Conservation (phyloP, 179 eudicot genomes). For the Silene coronaria region DNA sequence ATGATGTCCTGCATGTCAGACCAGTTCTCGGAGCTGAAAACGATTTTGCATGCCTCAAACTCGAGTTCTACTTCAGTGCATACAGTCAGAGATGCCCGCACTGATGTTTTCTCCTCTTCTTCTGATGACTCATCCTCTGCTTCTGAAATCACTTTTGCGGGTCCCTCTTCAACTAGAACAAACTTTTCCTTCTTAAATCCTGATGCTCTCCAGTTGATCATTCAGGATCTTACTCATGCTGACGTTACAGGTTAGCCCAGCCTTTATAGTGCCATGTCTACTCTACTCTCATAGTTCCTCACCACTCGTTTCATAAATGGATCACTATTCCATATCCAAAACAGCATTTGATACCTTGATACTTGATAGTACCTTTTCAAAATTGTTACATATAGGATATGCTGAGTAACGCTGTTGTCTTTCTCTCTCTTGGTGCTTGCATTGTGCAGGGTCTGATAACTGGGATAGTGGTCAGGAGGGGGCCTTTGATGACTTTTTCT, state of each 20-base stretch:
- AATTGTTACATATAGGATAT: conserved; percentile 26
- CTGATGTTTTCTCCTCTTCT: conserved; percentile 56
- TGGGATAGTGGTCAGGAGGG: conserved; percentile 96
- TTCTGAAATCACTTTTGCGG: conserved; percentile 71
- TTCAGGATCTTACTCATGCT: conserved; percentile 84
- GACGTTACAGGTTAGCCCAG: conserved; percentile 77
- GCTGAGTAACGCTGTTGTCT: conserved; percentile 38
- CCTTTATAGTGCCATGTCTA: conserved; percentile 30
- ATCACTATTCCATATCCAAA: conserved; percentile 22
- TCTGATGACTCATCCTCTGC: conserved; percentile 72
- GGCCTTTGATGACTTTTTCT: conserved; percentile 95
- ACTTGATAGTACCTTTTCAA: conserved; percentile 19
- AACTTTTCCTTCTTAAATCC: conserved; percentile 53
- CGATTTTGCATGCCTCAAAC: conserved; percentile 65
- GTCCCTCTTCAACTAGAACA: conserved; percentile 57
- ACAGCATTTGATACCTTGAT: conserved; percentile 17
- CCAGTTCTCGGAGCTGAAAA: conserved; percentile 94
- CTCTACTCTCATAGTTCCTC: conserved; percentile 20
- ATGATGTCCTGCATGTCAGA: conserved; percentile 87
- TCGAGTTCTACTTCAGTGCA: conserved; percentile 53
- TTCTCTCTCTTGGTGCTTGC: conserved; percentile 57
- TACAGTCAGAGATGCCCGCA: conserved; percentile 45
- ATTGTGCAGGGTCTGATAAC: conserved; percentile 82
- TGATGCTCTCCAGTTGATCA: conserved; percentile 61
- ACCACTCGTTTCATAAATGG: conserved; percentile 16